phyloP scores from a whole-genome alignment of 2,329 filamentous ascomycete genomes.

The Aspergillus fumigatus region DNA sequence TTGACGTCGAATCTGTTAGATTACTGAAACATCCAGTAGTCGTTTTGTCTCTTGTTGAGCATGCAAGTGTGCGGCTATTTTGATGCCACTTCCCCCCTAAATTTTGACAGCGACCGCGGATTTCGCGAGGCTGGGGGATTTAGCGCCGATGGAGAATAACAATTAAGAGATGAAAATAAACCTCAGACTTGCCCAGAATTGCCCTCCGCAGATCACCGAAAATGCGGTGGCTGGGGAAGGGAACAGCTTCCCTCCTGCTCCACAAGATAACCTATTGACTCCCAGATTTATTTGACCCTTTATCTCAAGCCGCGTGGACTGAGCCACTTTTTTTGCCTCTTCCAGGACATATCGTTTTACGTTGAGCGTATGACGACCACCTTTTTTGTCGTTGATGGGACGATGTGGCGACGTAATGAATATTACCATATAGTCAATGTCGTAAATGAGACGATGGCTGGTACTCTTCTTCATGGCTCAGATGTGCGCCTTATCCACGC shows the following conservation, averaged over 20 bases:
- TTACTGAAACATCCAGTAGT: not conserved
- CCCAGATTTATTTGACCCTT: not conserved
- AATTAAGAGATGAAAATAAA: slow-evolving; percentile 16
- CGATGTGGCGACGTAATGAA: not conserved
- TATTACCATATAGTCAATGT: not conserved
- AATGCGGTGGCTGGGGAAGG: slow-evolving; percentile 33
- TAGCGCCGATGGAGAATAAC: slow-evolving; percentile 4
- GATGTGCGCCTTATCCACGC: not conserved
- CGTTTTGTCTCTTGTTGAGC: not conserved
- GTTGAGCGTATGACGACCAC: not conserved
- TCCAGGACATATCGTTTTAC: not conserved
- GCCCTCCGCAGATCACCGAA: slow-evolving; percentile 11
- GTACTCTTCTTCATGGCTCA: not conserved
- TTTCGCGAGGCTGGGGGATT: not conserved
- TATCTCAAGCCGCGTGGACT: not conserved
- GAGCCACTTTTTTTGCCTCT: not conserved
- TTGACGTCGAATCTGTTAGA: not conserved
- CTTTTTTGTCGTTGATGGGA: not conserved
- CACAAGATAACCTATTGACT: not conserved
- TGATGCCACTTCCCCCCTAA: not conserved
- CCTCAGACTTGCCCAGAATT: not conserved
- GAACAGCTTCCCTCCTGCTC: slow-evolving; percentile 10
- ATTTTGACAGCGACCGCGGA: not conserved
- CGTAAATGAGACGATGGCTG: not conserved
- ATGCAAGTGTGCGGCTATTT: not conserved